Conservation (phyloP, 1,284 basidiomycete genomes). For the Malassezia psittaci region DNA sequence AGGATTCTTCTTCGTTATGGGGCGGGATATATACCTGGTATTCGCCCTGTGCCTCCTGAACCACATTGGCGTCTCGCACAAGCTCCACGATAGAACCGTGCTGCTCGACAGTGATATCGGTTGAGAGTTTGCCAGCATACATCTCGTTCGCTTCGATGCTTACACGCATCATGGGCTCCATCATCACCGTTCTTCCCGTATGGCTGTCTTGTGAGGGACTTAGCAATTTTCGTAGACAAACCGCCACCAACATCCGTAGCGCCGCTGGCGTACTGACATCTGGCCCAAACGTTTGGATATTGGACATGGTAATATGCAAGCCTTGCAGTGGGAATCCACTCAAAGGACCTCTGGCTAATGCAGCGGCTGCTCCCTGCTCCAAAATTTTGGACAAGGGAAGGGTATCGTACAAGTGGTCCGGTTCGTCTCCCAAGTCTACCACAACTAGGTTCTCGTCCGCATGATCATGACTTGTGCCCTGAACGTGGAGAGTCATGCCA, state of each 20-base stretch:
- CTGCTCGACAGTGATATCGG: constrained; percentile 39
- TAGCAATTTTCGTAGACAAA: constrained; percentile 24
- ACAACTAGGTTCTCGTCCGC: constrained; percentile 30
- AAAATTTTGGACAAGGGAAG: background rate
- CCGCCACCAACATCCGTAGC: constrained; percentile 25
- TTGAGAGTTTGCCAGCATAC: constrained; percentile 35
- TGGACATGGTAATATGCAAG: constrained; percentile 22
- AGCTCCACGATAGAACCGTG: constrained; percentile 33
- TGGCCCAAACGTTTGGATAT: constrained; percentile 24
- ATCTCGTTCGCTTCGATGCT: constrained; percentile 23
- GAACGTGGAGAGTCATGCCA: constrained; percentile 21
- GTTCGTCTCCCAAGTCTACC: constrained; percentile 15
- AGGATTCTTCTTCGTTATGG: constrained; percentile 46
- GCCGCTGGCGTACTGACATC: constrained; percentile 27
- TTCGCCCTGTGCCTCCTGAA: constrained; percentile 56
- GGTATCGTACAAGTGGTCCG: background rate
- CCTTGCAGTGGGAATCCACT: constrained; percentile 34
- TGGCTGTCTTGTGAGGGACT: constrained; percentile 8
- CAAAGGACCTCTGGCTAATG: constrained; percentile 35
- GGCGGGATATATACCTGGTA: constrained; percentile 63
- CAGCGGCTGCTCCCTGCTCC: constrained; percentile 24
- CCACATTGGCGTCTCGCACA: constrained; percentile 45
- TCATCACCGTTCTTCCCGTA: constrained; percentile 22
- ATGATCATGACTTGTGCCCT: constrained; percentile 18
- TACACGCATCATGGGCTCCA: constrained; percentile 45